phyloP scores from a whole-genome alignment of 2,329 filamentous ascomycete genomes.

The Penicillium sp. region DNA sequence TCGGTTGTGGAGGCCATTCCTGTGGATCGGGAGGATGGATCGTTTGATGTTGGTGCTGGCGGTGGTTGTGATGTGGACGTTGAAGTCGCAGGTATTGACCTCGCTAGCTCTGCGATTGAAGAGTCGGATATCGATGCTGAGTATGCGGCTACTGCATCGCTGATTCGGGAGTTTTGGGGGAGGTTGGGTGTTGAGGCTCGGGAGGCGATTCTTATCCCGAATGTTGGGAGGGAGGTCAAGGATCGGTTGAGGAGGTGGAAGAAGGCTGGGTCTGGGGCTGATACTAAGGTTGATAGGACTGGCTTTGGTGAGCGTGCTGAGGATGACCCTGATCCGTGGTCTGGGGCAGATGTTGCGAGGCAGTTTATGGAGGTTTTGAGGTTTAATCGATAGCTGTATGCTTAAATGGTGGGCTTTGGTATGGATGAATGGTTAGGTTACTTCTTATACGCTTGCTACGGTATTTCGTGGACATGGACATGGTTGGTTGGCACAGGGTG shows the following conservation, averaged over 20 bases:
- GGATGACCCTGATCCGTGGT: constrained; percentile 32
- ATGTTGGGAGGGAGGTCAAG: constrained; percentile 38
- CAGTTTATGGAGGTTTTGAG: constrained; percentile 47
- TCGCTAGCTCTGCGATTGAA: constrained; percentile 27
- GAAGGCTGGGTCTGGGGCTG: constrained; percentile 10
- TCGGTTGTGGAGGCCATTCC: constrained; percentile 29
- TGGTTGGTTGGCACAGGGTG: neutral
- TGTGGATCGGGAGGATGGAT: constrained; percentile 1
- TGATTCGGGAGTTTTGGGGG: constrained; percentile 44
- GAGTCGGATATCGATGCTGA: constrained; percentile 40
- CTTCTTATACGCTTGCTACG: neutral
- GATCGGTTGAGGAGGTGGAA: constrained; percentile 24
- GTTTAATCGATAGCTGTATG: constrained; percentile 35
- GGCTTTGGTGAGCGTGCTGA: constrained; percentile 18
- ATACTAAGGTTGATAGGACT: constrained; percentile 6
- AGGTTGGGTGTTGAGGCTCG: constrained; percentile 34
- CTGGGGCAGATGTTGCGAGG: constrained; percentile 41
- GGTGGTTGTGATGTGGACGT: constrained; percentile 8
- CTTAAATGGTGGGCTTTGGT: neutral
- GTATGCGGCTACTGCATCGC: constrained; percentile 29
- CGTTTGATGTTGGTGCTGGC: neutral
- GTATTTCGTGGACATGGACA: neutral
- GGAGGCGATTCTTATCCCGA: constrained; percentile 42
- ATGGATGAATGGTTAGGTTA: neutral
- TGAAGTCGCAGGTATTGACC: constrained; percentile 25